A percentile compares a stretch with the other conserved stretches of the same genome.
Conservation (phyloP, 225 moss, liverwort and hornwort species). For the Asterella californica region DNA sequence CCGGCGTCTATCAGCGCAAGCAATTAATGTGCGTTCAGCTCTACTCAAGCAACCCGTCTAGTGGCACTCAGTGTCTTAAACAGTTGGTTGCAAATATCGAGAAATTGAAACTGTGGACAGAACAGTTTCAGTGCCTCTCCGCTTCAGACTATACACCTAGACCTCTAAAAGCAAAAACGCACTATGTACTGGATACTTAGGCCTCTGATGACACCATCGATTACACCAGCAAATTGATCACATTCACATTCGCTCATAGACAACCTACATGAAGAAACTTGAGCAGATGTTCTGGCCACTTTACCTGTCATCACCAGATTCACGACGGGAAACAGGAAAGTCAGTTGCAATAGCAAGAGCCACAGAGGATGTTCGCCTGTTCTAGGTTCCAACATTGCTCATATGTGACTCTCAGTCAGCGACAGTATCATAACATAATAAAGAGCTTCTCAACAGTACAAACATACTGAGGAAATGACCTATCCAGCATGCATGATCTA, state of each 20-base stretch:
- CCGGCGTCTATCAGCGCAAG: not conserved
- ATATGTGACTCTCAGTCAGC: not conserved
- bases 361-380: not conserved
- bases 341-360: not conserved
- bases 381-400: not conserved
- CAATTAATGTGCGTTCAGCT: slow-evolving; percentile 1
- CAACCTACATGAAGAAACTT: not conserved
- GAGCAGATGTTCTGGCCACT: not conserved
- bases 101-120: not conserved
- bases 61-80: not conserved
- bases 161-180: not conserved
- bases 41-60: not conserved
- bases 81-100: slow-evolving; percentile 5
- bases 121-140: not conserved
- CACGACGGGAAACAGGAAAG: not conserved
- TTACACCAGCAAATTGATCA: not conserved
- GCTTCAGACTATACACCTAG: slow-evolving; percentile 5
- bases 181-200: not conserved
- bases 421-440: not conserved
- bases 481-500: not conserved
- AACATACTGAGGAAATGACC: not conserved
- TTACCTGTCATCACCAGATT: not conserved
- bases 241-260: not conserved
- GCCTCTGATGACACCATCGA: not conserved
- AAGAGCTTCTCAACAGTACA: too few species aligned